Base-by-base conservation (phyloP, 2,329 filamentous ascomycete species). In the Fusarium luffae region DNA sequence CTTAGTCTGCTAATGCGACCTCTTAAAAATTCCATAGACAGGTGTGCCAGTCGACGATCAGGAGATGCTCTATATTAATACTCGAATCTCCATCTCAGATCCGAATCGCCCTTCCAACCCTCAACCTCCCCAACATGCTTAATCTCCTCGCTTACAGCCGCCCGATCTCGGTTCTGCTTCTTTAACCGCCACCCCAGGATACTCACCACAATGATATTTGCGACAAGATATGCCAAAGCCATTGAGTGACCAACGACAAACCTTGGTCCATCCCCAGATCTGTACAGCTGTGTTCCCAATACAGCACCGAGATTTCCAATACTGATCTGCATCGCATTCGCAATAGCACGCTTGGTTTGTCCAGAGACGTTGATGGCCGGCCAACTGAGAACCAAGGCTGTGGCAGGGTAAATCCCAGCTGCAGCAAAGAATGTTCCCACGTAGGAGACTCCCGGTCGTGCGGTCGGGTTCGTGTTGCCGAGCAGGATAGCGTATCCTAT, bases 341-440 rank as follows among this genome's bases (percentile, higher is more conserved):
- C 88, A 6, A 89, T 88, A 2, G 88, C 89, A 1, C 90, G 83
- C 77, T 93, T 93, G 0, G 89, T 91, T 77, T 92, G 89, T 0
- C 89, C 89, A 0, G 88, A 89, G 1, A 93, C 88, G 62, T 93
- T 92, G 76, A 91, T 91, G 3, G 90, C 90, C 0, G 90, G 89
- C 90, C 90, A 93, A 2, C 87, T 89, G 0, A 93, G 81, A 0
- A 89, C 86, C 4, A 92, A 83, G 0, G 89, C 89, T 0, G 84
- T 86, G 0, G 88, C 85, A 0, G 90, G 89, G 74, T 91, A 92
- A 68, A 92, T 92, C 0, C 90, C 90, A 0, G 85, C 88, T 0
- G 88, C 88, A 0, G 88, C 88, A 66, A 92, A 86, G 74, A 91
- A 87, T 0, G 86, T 89, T 5, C 88, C 89, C 0, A 84, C 69